Evolutionary conservation across 2,329 filamentous ascomycete species (phyloP).

Genomic region (Exophiala alcalophila): DNA sequence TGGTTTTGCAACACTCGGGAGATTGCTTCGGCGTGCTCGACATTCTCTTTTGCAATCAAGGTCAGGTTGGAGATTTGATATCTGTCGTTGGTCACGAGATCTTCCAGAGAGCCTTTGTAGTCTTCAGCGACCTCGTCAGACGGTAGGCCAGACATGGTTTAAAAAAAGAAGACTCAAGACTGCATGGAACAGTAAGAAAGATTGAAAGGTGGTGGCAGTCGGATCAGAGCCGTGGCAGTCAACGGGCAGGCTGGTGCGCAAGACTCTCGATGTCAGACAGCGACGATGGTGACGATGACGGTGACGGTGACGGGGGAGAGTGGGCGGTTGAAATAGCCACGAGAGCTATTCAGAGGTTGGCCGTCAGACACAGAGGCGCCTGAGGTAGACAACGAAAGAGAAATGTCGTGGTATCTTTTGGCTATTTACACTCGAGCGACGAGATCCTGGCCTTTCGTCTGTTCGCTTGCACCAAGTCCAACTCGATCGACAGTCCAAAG

Average conservation of each 20-base stretch:
- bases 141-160: constrained; percentile 61
- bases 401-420: constrained; percentile 32
- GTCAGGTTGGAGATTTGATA: constrained; percentile 97
- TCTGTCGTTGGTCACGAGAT: constrained; percentile 84
- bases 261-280: constrained; percentile 15
- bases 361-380: constrained; percentile 16
- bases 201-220: constrained; percentile 9
- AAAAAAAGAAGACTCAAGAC: constrained; percentile 35
- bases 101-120: constrained; percentile 88
- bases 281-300: too few species aligned
- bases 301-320: constrained; percentile 1
- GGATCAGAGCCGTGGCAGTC: constrained; percentile 19
- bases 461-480: constrained; percentile 6
- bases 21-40: constrained; percentile 90
- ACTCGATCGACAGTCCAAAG: constrained; percentile 5
- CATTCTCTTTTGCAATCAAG: constrained; percentile 95
- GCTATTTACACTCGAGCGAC: constrained; percentile 27
- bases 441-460: constrained; percentile 7
- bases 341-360: constrained; percentile 7
- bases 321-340: constrained; percentile 1
- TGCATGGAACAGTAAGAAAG: constrained; percentile 16
- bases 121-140: constrained; percentile 90
- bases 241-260: constrained; percentile 15
- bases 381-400: constrained; percentile 27
- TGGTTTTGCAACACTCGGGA: constrained; percentile 87